Percentiles rank a stretch among this genome's conserved stretches.
These are phyloP conservation scores for Epichloe baconii DNA, from an alignment of 2,329 filamentous ascomycete genomes.

Conservation along the genomic window DNA sequence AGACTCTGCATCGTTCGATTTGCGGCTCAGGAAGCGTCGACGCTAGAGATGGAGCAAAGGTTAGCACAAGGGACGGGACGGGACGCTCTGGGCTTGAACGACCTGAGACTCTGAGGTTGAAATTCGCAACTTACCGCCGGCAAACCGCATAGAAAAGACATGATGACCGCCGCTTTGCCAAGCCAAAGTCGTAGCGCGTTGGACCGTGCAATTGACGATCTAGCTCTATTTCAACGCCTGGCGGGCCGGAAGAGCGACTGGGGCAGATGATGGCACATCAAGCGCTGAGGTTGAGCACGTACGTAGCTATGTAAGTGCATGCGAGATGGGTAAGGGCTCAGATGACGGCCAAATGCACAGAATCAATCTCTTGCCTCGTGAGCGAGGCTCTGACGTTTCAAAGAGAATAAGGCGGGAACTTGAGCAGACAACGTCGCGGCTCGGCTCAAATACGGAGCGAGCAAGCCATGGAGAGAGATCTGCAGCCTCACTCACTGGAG, in stretches of 20 bases:
- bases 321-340: background rate
- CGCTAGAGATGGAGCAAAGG: slow-evolving; percentile 3
- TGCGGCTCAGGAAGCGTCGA: slow-evolving; percentile 9
- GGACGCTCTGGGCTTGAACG: background rate
- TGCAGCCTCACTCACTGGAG: background rate
- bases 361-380: background rate
- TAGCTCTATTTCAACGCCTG: background rate
- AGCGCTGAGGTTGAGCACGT: background rate
- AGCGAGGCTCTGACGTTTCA: background rate
- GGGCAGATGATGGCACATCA: background rate
- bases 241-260: background rate
- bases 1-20: slow-evolving; percentile 7
- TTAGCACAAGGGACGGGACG: slow-evolving; percentile 3
- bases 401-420: background rate
- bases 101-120: background rate
- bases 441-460: background rate
- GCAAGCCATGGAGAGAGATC: background rate
- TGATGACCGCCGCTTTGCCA: slow-evolving; percentile 2
- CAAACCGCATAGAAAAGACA: slow-evolving; percentile 13
- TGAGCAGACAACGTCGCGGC: background rate
- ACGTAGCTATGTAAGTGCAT: background rate
- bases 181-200: background rate
- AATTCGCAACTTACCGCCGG: slow-evolving; percentile 11
- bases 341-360: background rate
- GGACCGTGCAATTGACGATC: background rate